Evolutionary conservation across 176 grass and related monocot species (phyloP).

Genomic region (Secale cereale): DNA sequence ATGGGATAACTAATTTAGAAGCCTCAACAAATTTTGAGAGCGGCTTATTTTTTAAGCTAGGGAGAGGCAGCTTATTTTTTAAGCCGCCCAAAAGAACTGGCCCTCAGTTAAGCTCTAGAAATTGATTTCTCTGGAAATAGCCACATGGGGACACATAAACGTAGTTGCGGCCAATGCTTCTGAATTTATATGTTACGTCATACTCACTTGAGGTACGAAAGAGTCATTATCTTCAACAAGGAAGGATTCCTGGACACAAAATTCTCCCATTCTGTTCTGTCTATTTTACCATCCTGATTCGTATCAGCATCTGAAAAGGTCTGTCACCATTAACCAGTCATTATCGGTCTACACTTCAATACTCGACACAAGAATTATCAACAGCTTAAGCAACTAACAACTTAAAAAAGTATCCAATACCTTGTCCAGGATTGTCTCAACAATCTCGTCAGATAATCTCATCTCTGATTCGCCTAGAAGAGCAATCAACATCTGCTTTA

Average conservation of each 20-base stretch:
- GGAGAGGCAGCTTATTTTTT: no score
- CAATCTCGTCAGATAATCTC: constrained; percentile 87
- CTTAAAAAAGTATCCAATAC: constrained; percentile 42
- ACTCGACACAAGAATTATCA: constrained; percentile 4
- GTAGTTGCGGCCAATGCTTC: not conserved
- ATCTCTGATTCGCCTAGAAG: constrained; percentile 95
- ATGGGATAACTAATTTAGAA: no score
- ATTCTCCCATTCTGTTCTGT: constrained; percentile 84
- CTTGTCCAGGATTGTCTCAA: constrained; percentile 93
- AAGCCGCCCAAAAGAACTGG: no score
- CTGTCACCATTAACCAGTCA: constrained; percentile 43
- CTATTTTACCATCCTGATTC: constrained; percentile 93
- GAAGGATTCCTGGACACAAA: constrained; percentile 92
- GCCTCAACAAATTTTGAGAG: no score
- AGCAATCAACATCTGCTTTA: constrained; percentile 97
- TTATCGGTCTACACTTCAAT: constrained; percentile 15
- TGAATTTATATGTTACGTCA: not conserved
- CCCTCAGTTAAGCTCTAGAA: constrained; percentile 6
- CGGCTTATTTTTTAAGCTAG: no score
- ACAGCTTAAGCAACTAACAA: not conserved
- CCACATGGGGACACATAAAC: not conserved
- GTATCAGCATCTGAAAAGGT: constrained; percentile 90
- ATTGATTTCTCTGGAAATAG: not conserved
- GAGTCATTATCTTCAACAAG: constrained; percentile 97
- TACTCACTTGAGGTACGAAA: constrained; percentile 92